phyloP scores from a whole-genome alignment of 208 protist genomes.

The Naegleria fowleri region DNA sequence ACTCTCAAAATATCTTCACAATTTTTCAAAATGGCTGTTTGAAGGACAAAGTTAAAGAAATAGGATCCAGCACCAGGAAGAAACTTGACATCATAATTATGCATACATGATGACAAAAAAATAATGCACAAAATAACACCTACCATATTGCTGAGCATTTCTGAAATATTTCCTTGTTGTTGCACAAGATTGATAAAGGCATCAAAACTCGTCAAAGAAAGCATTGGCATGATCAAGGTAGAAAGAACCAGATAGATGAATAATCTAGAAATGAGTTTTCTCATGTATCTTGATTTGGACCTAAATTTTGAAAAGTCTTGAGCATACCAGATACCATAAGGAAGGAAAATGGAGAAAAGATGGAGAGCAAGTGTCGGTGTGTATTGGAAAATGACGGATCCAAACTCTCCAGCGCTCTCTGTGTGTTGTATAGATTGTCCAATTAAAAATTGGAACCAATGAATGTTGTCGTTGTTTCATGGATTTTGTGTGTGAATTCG shows the following conservation, averaged over 20 bases:
- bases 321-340: background rate
- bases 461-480: too few relatives aligned
- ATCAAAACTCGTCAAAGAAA: background rate
- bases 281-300: background rate
- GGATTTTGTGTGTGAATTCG: too few relatives aligned
- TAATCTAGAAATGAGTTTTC: slow-evolving; percentile 17
- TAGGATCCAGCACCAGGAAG: background rate
- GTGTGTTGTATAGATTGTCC: background rate
- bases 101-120: too few relatives aligned
- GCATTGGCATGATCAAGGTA: background rate
- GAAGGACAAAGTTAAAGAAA: slow-evolving; percentile 20
- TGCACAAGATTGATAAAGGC: background rate
- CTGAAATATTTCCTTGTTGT: background rate
- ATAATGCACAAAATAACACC: too few relatives aligned
- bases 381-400: slow-evolving; percentile 16
- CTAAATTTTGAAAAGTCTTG: background rate
- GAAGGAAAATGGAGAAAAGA: background rate
- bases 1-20: background rate
- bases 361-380: background rate
- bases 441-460: background rate
- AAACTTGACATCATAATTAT: background rate
- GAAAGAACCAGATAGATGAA: background rate
- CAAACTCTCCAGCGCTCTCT: background rate
- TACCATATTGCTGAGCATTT: background rate
- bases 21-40: background rate